Base-by-base conservation (phyloP, 768 basidiomycete genomes). In the Boletus edulis region DNA sequence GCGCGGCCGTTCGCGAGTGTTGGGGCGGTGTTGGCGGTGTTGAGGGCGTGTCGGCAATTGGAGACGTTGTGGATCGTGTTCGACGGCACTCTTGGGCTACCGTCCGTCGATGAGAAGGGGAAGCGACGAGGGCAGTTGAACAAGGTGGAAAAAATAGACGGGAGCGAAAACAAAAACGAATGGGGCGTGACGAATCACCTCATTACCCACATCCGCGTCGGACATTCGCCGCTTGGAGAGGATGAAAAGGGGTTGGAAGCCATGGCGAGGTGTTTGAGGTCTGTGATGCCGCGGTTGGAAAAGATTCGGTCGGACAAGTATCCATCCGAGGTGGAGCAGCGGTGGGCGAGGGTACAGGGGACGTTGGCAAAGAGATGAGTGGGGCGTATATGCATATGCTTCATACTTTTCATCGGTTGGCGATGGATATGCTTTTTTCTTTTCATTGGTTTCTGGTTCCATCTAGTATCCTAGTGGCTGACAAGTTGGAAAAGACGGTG, bases 261-360 rank as follows among this genome's bases (percentile, higher is more conserved):
- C 0, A 39, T 67, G 13, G 57, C 64, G 27, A 49, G 34, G 34
- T 64, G 64, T 55, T 51, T 67, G 27, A 46, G 43, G 14, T 24
- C 51, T 24, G 40, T 63, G 34, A 68, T 67, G 60, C 67, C 67
- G 3, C 60, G 62, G 14, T n/a, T 67, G 39, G 64, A 62, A 44
- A 58, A 22, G 44, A 58, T 67, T 22, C 42, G 38, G 14, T n/a
- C 49, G n/a, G 59, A 59, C 9, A 58, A 18, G 42, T 59, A 59
- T 49, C 45, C 52, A 27, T n/a, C 31, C 5, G 66, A 59, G 13
- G 40, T 57, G 38, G 54, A 59, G 15, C 38, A 40, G 29, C 63
- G 51, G 32, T 64, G 63, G 63, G 20, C 5, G 9, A 46, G 14
- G 37, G 56, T 64, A 18, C 56, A 65, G 8, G 39, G 15, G 15